phyloP scores from a whole-genome alignment of 371 early-diverging fungal genomes.

The Mortierella sp. region DNA sequence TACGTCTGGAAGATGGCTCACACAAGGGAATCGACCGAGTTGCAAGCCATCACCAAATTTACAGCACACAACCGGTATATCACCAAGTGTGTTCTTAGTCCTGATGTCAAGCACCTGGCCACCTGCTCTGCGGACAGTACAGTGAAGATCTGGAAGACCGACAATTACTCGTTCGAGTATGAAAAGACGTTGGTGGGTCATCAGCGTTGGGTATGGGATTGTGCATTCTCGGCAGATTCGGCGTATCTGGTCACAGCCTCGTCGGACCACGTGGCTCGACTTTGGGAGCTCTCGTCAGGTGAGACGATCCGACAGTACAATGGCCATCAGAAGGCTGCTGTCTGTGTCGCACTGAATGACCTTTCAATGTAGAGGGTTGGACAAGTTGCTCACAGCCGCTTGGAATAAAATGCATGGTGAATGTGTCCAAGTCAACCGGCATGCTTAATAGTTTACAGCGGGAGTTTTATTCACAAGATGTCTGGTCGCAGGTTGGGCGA shows the following conservation, averaged over 20 bases:
- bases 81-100: constrained; percentile 82
- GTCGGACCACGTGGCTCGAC: constrained; percentile 86
- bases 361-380: constrained; percentile 60
- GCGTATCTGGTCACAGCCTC: constrained; percentile 93
- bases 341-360: constrained; percentile 93
- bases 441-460: too few relatives aligned
- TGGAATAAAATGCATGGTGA: too few relatives aligned
- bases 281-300: constrained; percentile 89
- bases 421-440: too few relatives aligned
- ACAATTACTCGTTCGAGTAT: constrained; percentile 69
- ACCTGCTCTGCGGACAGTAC: constrained; percentile 91
- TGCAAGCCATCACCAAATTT: constrained; percentile 79
- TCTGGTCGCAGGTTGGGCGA: too few relatives aligned
- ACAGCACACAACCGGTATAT: constrained; percentile 87
- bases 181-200: constrained; percentile 85
- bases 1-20: constrained; percentile 87
- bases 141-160: constrained; percentile 78
- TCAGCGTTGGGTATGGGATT: constrained; percentile 95
- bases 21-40: constrained; percentile 66
- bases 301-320: constrained; percentile 90
- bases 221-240: constrained; percentile 92
- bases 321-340: constrained; percentile 92
- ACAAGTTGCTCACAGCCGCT: too few relatives aligned
- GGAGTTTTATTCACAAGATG: too few relatives aligned
- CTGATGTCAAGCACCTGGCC: constrained; percentile 84